Evolutionary conservation across 805 yeast genomes (phyloP).

Genomic region (Kregervanrija delftensis): DNA sequence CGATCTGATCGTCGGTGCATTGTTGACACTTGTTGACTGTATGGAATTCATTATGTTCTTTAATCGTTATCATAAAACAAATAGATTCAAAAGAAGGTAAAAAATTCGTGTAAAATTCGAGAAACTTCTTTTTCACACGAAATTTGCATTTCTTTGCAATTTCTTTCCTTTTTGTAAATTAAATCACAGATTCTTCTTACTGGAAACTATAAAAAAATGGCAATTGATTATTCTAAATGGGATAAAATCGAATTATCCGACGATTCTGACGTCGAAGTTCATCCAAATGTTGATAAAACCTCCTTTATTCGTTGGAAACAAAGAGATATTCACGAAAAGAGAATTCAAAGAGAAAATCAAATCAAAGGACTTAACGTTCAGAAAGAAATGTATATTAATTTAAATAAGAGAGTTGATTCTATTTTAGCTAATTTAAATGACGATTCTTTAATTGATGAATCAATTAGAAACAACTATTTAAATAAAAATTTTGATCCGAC

Average conservation of each 20-base stretch:
- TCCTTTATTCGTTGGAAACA: slow-evolving; percentile 96
- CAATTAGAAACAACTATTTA: slow-evolving; percentile 35
- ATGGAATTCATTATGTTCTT: too few species aligned
- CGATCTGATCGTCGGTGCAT: slow-evolving; percentile 7
- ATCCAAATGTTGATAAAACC: slow-evolving; percentile 92
- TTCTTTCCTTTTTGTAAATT: neutral
- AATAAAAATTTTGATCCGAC: slow-evolving; percentile 45
- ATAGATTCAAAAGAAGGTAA: too few species aligned
- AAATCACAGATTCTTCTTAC: neutral
- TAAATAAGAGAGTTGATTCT: slow-evolving; percentile 67
- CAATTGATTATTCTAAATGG: slow-evolving; percentile 94
- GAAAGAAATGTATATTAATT: slow-evolving; percentile 68
- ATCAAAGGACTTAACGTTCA: slow-evolving; percentile 72
- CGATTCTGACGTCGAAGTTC: slow-evolving; percentile 95
- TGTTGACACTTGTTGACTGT: neutral
- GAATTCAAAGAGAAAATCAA: slow-evolving; percentile 73
- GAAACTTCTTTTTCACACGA: neutral
- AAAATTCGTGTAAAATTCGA: neutral
- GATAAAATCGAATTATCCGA: slow-evolving; percentile 93
- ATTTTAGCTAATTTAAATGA: slow-evolving; percentile 40
- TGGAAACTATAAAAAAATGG: slow-evolving; percentile 13
- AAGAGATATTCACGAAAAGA: slow-evolving; percentile 91
- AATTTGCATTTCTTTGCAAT: neutral
- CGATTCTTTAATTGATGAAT: slow-evolving; percentile 29
- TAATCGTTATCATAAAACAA: too few species aligned